Base-by-base conservation (phyloP, 176 grass and related monocot genomes). In the Elymus sibiricus region DNA sequence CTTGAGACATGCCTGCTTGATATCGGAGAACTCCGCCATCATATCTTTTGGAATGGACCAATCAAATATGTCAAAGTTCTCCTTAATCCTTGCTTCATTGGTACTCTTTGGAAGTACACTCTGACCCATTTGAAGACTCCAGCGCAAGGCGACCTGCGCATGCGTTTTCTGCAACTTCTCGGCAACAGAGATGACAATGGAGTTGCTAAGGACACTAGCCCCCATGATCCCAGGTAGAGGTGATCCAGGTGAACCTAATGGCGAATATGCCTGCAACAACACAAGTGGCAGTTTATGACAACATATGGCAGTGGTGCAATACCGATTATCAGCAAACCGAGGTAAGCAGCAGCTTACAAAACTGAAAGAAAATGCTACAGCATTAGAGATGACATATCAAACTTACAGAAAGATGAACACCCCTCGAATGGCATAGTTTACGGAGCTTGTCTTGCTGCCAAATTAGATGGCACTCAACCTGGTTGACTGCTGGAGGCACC, bases 401-500 rank as follows among this genome's bases (percentile, higher is more conserved):
- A 61, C 87, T 87, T 92, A 92, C 87, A 84, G 87, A 81, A 82
- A 90, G 91, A 87, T 92, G 91, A 70, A 92, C 44, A 68, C 79
- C 76, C 22, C 27, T 89, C 26, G 73, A 86, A 53, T 87, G 90
- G 34, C 90, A 92, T 14, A 92, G 47, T 9, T 68, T 21, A 15
- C 49, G 88, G 32, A 93, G 88, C 64, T 84, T 90, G 29, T 28
- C 32, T 82, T 93, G 47, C 47, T 51, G 47, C 15, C 47, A 51
- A 51, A 51, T 17, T 15, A 51, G 47, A 51, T 51, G 47, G 15
- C 47, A 51, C 47, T 51, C 47, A 51, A 51, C 47, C 47, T 51
- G 47, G 47, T 16, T 51, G 15, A 51, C 5, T 17, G 15, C 47
- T 51, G 47, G 44, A 46, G 44, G 12, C 44, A 46, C 44, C 1